phyloP scores from a whole-genome alignment of 495 filamentous ascomycete species.

The Friedmanniomyces simplex region DNA sequence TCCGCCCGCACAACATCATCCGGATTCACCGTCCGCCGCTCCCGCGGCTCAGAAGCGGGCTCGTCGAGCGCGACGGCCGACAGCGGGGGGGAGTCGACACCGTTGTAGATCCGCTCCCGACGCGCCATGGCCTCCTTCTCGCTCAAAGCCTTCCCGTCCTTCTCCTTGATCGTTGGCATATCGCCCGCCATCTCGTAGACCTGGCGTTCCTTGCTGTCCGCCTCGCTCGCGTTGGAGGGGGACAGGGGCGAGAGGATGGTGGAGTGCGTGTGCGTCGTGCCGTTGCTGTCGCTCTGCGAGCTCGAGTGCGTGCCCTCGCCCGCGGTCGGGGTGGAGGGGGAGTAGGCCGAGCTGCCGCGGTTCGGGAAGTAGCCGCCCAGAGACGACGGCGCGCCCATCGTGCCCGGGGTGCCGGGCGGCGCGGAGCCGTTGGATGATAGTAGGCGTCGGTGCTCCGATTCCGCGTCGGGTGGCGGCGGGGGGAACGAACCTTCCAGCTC shows the following conservation, averaged over 20 bases:
- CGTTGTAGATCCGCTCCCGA: slow-evolving; percentile 30
- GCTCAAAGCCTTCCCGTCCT: slow-evolving; percentile 25
- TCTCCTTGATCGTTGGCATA: slow-evolving; percentile 27
- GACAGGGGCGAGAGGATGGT: slow-evolving; percentile 13
- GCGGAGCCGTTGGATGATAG: neutral
- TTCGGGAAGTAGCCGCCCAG: neutral
- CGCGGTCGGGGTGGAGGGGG: slow-evolving; percentile 5
- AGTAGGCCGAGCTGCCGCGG: slow-evolving; percentile 4
- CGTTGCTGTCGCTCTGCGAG: slow-evolving; percentile 8
- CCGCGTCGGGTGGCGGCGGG: neutral
- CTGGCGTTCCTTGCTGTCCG: slow-evolving; percentile 25
- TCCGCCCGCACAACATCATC: slow-evolving; percentile 7
- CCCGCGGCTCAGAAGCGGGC: neutral
- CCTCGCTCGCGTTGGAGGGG: slow-evolving; percentile 17
- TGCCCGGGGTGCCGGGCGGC: neutral
- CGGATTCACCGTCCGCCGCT: slow-evolving; percentile 4
- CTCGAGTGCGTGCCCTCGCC: slow-evolving; percentile 16
- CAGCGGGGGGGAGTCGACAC: slow-evolving; percentile 22
- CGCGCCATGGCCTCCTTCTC: slow-evolving; percentile 32
- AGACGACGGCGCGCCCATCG: neutral
- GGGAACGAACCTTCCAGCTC: slow-evolving; percentile 20
- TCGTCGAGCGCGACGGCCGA: neutral
- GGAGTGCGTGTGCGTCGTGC: slow-evolving; percentile 2
- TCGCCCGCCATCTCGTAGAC: slow-evolving; percentile 34
- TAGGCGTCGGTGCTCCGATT: neutral